A percentile compares a stretch with the other conserved stretches of the same genome.
Evolutionary conservation across 2,329 filamentous ascomycete genomes (phyloP).

Genomic region (Onygena corvina): DNA sequence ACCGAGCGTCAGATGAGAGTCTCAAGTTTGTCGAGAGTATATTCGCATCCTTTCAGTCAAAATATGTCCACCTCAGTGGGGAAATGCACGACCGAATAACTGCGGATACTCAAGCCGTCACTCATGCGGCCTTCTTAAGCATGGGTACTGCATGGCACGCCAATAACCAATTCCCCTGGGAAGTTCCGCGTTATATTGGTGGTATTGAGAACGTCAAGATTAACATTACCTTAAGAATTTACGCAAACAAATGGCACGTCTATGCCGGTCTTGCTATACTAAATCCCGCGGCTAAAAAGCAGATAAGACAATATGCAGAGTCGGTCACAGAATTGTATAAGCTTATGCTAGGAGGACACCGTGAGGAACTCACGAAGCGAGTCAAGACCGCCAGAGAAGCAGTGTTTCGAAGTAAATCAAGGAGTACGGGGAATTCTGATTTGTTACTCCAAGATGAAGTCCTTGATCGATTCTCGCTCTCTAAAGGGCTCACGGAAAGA

Average conservation of each 20-base stretch:
- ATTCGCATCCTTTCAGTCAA: conserved; percentile 71
- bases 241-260: conserved; percentile 98
- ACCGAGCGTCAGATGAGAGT: conserved; percentile 67
- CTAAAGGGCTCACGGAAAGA: conserved; percentile 52
- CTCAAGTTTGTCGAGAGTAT: conserved; percentile 69
- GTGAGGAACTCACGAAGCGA: conserved; percentile 58
- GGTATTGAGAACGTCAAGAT: conserved; percentile 99
- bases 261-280: conserved; percentile 95
- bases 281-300: conserved; percentile 80
- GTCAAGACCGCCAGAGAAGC: conserved; percentile 68
- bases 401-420: conserved; percentile 52
- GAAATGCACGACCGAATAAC: conserved; percentile 91
- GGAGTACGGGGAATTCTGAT: conserved; percentile 44
- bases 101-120: conserved; percentile 94
- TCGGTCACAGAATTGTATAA: conserved; percentile 93
- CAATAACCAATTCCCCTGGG: conserved; percentile 93
- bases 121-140: conserved; percentile 87
- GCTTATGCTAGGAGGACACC: conserved; percentile 80
- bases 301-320: conserved; percentile 87
- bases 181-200: conserved; percentile 85
- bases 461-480: conserved; percentile 78
- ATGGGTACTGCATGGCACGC: conserved; percentile 98
- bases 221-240: conserved; percentile 94
- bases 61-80: conserved; percentile 76
- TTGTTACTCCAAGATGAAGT: conserved; percentile 67